Evolutionary conservation across 1,284 basidiomycete species (phyloP), one percentile per base, ranked within the genome.

Genomic region (Butyriboletus appendiculatus): DNA sequence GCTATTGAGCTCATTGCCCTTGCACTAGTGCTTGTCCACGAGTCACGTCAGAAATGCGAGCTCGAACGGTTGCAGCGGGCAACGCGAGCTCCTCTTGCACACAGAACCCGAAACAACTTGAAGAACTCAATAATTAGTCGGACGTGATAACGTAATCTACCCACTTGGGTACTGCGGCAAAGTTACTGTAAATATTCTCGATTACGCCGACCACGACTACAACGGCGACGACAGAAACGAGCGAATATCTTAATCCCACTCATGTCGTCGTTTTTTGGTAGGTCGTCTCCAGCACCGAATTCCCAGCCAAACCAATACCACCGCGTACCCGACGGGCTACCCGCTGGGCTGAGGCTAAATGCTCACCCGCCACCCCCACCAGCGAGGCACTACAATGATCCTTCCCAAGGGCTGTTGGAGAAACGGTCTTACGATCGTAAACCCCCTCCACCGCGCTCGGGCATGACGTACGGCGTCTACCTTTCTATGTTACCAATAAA

Each of bases 361-460:
- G 57, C 55, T 3, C 68, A 64, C 15, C 59, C 59, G 10, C 41
- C 52, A 18, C 65, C 72, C 38, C 75, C 71, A 43, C 76, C 78
- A 18, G 67, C 71, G 37, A 63, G 67, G 40, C 74, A 75, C 18
- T 85, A 83, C 63, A 85, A 86, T 53, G 83, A 86, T 58, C 76
- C 81, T 5, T 73, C 80, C 2, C 66, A 63, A 34, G 60, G 70
- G 16, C 55, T 76, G 8, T 81, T 81, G 55, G 84, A 85, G 63
- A 84, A 82, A 61, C 71, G 76, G 33, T 62, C 74, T 4, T 72
- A 77, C 59, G 78, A 81, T 58, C 76, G 79, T 46, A 75, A 74
- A 59, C 61, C 64, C 5, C 59, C 62, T 48, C 71, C 76, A 11
- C 68, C 74, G 18, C 75, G 74, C 20, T 62, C 50, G 32, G 61